Conservation (phyloP, 345 rosid species). For the Salix koriyanagi region DNA sequence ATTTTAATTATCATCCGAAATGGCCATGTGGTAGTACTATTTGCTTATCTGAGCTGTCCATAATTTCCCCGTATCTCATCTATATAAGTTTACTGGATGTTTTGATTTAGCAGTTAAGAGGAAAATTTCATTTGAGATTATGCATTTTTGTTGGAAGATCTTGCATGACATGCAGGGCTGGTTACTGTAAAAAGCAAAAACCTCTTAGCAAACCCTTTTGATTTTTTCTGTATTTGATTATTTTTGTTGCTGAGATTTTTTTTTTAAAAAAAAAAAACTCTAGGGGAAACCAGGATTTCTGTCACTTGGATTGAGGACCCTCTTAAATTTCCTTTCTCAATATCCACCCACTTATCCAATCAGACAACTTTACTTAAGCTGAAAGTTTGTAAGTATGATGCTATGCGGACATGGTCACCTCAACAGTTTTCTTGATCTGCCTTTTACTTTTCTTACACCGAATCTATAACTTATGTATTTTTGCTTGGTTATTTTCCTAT, state of each 20-base stretch:
- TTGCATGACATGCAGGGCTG: background rate
- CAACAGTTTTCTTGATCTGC: background rate
- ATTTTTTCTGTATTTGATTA: background rate
- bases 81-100: background rate
- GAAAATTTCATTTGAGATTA: background rate
- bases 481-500: background rate
- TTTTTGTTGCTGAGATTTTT: background rate
- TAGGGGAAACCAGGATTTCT: background rate
- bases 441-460: background rate
- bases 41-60: background rate
- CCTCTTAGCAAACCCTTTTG: background rate
- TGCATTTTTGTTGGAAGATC: background rate
- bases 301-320: no score
- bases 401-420: background rate
- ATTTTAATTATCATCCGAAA: background rate
- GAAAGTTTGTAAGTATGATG: background rate
- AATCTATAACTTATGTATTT: background rate
- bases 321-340: background rate
- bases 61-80: background rate
- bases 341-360: background rate
- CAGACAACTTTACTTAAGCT: background rate
- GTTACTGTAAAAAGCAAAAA: background rate
- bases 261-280: background rate
- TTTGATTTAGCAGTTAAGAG: background rate
- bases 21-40: background rate